Percentiles rank a stretch among this genome's conserved stretches.
phyloP scores from a whole-genome alignment of 768 basidiomycete genomes.

The Postia placenta region DNA sequence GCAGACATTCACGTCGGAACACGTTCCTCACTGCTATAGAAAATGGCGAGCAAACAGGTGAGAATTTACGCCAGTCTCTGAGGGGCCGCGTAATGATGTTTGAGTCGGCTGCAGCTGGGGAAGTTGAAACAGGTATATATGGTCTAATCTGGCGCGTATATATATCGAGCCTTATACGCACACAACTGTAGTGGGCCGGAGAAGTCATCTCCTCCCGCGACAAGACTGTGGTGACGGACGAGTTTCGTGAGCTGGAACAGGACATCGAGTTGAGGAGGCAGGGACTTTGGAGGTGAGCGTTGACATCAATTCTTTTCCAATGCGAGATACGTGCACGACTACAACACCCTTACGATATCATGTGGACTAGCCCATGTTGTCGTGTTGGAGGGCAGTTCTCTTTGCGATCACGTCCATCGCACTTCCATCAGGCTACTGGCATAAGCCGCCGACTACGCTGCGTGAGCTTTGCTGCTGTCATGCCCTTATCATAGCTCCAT shows the following conservation, averaged over 20 bases:
- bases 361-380: too few species aligned
- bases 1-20: too few species aligned
- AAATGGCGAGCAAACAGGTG: conserved; percentile 67
- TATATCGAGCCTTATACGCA: conserved; percentile 19
- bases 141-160: conserved; percentile 8
- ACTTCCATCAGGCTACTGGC: too few species aligned
- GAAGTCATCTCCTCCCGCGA: conserved; percentile 84
- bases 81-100: conserved; percentile 6
- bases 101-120: conserved; percentile 55
- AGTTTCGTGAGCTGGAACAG: conserved; percentile 74
- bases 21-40: too few species aligned
- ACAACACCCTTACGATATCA: too few species aligned
- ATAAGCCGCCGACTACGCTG: too few species aligned
- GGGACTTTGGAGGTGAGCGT: conserved; percentile 66
- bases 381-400: too few species aligned
- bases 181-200: conserved; percentile 68
- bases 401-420: too few species aligned
- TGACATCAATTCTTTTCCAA: too few species aligned
- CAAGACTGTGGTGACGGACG: conserved; percentile 71
- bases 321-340: too few species aligned
- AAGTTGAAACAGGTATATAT: conserved; percentile 66
- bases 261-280: conserved; percentile 78
- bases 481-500: too few species aligned
- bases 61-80: conserved; percentile 9
- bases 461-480: too few species aligned